A percentile compares a stretch with the other conserved stretches of the same genome.
Conservation (phyloP, 352 stramenopile species). For the Pythium myriotylum region DNA sequence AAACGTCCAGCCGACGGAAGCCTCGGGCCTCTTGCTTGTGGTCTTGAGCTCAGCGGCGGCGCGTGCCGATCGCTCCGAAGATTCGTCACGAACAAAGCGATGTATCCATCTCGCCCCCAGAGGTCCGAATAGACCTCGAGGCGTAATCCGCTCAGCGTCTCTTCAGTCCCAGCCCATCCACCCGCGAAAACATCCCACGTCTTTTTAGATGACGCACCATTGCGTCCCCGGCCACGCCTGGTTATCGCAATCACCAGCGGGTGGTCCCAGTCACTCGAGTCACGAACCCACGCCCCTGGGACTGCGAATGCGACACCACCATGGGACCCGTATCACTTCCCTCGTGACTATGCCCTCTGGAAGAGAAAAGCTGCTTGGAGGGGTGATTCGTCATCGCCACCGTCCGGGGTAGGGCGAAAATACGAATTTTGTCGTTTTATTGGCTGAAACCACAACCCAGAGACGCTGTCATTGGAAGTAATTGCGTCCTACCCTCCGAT, state of each 20-base stretch:
- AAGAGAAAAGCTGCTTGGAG: conserved; percentile 11
- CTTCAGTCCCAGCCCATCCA: conserved; percentile 5
- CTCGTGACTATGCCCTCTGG: conserved; percentile 15
- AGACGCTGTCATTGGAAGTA: conserved; percentile 7
- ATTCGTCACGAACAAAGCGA: no score
- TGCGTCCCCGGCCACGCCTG: neutral
- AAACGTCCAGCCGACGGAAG: no score
- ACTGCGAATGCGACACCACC: no score
- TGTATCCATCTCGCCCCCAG: no score
- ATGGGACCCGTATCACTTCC: neutral
- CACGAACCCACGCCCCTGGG: neutral
- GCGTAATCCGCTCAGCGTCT: no score
- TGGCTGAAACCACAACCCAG: conserved; percentile 16
- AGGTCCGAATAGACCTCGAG: no score
- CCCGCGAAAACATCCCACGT: neutral
- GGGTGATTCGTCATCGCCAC: conserved; percentile 20
- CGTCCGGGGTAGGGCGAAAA: conserved; percentile 6
- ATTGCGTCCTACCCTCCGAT: conserved; percentile 5
- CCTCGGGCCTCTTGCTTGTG: no score
- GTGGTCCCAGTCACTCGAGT: neutral
- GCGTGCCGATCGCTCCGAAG: no score
- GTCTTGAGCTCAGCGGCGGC: no score
- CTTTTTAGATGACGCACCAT: neutral
- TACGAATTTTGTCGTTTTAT: conserved; percentile 2
- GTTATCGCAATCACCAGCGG: neutral